Evolutionary conservation across 176 grass and related monocot species (phyloP), one percentile per base, ranked within the genome.

Genomic region (Aegilops tauschii): DNA sequence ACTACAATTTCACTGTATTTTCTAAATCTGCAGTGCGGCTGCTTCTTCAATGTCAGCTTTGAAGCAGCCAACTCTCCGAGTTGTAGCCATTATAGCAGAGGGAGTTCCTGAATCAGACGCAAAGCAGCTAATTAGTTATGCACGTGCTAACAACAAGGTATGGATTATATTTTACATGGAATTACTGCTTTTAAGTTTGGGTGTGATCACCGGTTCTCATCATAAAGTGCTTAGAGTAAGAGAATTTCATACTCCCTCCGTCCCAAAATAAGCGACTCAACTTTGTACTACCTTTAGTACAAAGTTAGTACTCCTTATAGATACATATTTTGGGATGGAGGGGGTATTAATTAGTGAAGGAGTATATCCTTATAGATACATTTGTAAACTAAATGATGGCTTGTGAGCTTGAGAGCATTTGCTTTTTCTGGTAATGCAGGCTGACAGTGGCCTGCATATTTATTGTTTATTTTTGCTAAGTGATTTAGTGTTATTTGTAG

Each of bases 21-120:
- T 45, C 5, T 61, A 40, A 87, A 84, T 92, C 45, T 90, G 67
- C 90, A 99, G 97, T 84, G 94, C 97, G 1, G 92, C 97, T 50
- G 92, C 97, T 72, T 99, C 97, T 82, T 94, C 97, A 61, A 92
- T 99, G 92, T 86, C 89, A 85, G 97, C 97, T 86, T 87, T 99
- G 87, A 94, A 94, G 82, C 97, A 99, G 77, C 83, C 92, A 70
- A 99, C 97, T 52, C 93, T 99, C 65, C 90, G 92, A 88, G 94
- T 96, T 58, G 89, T 99, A 86, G 97, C 97, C 85, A 96, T 99
- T 85, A 99, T 99, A 29, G 97, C 94, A 20, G 97, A 99, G 85
- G 97, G 97, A 85, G 97, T 99, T 84, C 97, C 97, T 79, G 97
- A 99, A 85, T 94, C 92, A 59, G 94, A 99, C 16, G 67, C 97